A percentile compares a stretch with the other conserved stretches of the same genome.
Conservation (phyloP, 371 early-diverging fungal genomes). For the Actinomortierella wolfii region DNA sequence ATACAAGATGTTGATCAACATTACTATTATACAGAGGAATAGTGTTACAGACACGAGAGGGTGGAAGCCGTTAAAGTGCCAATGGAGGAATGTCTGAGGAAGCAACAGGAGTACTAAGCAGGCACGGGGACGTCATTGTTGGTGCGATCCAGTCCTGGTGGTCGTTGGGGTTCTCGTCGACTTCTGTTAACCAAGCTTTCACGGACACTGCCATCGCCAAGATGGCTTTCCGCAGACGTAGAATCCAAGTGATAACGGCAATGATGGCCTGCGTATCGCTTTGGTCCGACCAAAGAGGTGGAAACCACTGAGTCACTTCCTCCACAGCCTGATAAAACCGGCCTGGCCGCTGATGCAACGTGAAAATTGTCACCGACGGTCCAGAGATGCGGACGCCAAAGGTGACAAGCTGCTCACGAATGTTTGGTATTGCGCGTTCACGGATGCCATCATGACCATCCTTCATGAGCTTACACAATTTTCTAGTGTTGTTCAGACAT, state of each 20-base stretch:
- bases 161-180: constrained; percentile 3
- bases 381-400: constrained; percentile 12
- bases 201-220: constrained; percentile 4
- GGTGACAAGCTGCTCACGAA: constrained; percentile 10
- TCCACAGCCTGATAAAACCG: constrained; percentile 14
- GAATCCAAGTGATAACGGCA: constrained; percentile 7
- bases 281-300: not conserved
- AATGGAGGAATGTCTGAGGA: too few relatives aligned
- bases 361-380: constrained; percentile 8
- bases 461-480: constrained; percentile 12
- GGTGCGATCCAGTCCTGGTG: constrained; percentile 10
- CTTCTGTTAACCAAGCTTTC: constrained; percentile 6
- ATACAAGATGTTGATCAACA: too few relatives aligned
- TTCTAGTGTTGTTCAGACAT: constrained; percentile 10
- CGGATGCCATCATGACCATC: constrained; percentile 14
- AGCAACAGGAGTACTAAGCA: too few relatives aligned
- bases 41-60: too few relatives aligned
- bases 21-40: too few relatives aligned
- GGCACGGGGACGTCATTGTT: constrained; percentile 13
- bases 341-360: constrained; percentile 9
- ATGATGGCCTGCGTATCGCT: not conserved
- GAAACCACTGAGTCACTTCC: constrained; percentile 3
- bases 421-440: constrained; percentile 8
- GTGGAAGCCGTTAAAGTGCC: too few relatives aligned
- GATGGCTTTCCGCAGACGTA: constrained; percentile 11